phyloP scores from a whole-genome alignment of 163 green algal genomes.

The Scenedesmus sp. region DNA sequence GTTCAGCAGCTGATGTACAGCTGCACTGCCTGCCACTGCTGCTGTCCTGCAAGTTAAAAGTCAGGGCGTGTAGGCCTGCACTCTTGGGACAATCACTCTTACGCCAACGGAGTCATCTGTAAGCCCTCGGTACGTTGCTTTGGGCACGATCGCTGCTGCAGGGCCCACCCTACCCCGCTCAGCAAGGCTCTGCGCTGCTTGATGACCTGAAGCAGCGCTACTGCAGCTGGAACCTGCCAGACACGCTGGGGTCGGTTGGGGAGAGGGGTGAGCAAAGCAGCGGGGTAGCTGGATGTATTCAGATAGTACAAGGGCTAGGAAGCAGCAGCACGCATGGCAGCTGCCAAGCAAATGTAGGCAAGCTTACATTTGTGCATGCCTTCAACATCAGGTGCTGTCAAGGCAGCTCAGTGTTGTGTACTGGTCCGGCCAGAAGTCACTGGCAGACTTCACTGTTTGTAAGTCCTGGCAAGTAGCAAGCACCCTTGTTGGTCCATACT shows the following conservation, averaged over 20 bases:
- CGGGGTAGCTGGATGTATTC: not conserved
- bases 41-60: not conserved
- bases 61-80: no score
- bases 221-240: slow-evolving; percentile 33
- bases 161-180: slow-evolving; percentile 33
- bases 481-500: not conserved
- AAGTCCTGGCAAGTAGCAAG: no score
- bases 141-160: not conserved
- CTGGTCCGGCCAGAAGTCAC: not conserved
- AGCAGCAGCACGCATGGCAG: not conserved
- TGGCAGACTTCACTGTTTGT: not conserved
- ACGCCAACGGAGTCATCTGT: no score
- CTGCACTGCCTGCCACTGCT: not conserved
- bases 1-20: not conserved
- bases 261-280: slow-evolving; percentile 9
- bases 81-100: no score
- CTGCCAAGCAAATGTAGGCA: not conserved
- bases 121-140: no score
- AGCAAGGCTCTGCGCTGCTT: not conserved
- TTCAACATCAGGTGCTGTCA: not conserved
- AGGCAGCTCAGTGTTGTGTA: not conserved
- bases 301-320: not conserved
- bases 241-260: slow-evolving; percentile 13
- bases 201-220: slow-evolving; percentile 41
- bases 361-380: not conserved